phyloP scores from a whole-genome alignment of 2,329 filamentous ascomycete genomes.

The Cadophora sp. region DNA sequence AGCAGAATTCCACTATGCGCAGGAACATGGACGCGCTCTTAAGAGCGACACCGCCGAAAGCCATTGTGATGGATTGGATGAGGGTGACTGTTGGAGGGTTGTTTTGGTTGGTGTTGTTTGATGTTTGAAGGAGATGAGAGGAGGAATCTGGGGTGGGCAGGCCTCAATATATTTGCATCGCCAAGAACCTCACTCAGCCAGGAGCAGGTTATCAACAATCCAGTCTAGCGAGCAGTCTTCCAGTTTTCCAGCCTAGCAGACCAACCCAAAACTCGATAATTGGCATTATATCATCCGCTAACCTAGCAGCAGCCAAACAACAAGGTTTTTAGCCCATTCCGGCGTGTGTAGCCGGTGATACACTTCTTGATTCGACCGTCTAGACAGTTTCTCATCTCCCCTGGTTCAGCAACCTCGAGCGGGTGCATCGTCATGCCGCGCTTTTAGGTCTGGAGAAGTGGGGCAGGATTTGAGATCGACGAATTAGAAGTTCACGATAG shows the following conservation, averaged over 20 bases:
- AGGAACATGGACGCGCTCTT: slow-evolving; percentile 74
- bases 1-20: slow-evolving; percentile 76
- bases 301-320: background rate
- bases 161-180: background rate
- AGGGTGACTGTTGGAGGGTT: background rate
- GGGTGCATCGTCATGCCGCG: slow-evolving; percentile 4
- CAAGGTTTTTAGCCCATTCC: slow-evolving; percentile 19
- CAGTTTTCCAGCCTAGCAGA: too few relatives aligned
- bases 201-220: slow-evolving; percentile 7
- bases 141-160: background rate
- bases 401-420: background rate
- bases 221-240: too few relatives aligned
- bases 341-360: background rate
- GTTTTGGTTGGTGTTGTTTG: background rate
- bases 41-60: slow-evolving; percentile 65
- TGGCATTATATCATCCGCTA: slow-evolving; percentile 15
- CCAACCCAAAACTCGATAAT: background rate
- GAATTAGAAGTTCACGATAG: background rate
- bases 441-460: background rate
- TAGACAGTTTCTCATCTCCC: slow-evolving; percentile 2
- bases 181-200: background rate
- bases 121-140: background rate
- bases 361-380: background rate
- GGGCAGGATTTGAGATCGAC: background rate
- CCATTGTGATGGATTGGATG: slow-evolving; percentile 55